Percentiles rank a stretch among this genome's conserved stretches.
Evolutionary conservation across 2,329 filamentous ascomycete genomes (phyloP).

Genomic region (Alternaria rosae): DNA sequence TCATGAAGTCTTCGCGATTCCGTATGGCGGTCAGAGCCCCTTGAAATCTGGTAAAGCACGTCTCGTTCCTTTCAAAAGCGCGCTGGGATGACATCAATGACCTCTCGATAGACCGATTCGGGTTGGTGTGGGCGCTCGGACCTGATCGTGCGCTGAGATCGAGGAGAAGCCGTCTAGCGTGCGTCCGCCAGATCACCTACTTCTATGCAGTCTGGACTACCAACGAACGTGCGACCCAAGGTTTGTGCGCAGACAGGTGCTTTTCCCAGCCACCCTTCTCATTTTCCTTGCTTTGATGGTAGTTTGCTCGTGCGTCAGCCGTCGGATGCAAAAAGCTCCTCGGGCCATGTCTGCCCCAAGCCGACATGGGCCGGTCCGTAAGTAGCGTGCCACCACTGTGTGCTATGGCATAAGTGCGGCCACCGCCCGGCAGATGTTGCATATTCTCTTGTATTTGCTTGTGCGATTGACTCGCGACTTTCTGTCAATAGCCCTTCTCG

Average conservation of each 20-base stretch:
- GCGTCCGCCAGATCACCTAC: neutral
- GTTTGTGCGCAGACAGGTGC: neutral
- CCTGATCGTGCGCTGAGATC: neutral
- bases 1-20: slow-evolving; percentile 16
- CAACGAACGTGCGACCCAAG: neutral
- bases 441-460: neutral
- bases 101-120: slow-evolving; percentile 7
- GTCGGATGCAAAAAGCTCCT: neutral
- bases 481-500: neutral
- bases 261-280: neutral
- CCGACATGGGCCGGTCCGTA: slow-evolving; percentile 3
- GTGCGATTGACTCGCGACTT: neutral
- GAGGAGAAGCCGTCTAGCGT: neutral
- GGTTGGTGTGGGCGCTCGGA: slow-evolving; percentile 4
- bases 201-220: too few relatives aligned
- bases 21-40: neutral
- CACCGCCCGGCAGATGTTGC: neutral
- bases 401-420: neutral
- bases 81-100: slow-evolving; percentile 20
- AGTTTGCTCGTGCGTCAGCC: neutral
- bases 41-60: slow-evolving; percentile 10
- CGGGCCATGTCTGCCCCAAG: neutral
- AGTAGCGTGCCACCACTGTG: neutral
- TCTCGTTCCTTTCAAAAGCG: neutral
- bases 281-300: neutral